These are phyloP conservation scores for Colletotrichum sp. DNA, from an alignment of 2,329 filamentous ascomycete species.

Conservation along the genomic window DNA sequence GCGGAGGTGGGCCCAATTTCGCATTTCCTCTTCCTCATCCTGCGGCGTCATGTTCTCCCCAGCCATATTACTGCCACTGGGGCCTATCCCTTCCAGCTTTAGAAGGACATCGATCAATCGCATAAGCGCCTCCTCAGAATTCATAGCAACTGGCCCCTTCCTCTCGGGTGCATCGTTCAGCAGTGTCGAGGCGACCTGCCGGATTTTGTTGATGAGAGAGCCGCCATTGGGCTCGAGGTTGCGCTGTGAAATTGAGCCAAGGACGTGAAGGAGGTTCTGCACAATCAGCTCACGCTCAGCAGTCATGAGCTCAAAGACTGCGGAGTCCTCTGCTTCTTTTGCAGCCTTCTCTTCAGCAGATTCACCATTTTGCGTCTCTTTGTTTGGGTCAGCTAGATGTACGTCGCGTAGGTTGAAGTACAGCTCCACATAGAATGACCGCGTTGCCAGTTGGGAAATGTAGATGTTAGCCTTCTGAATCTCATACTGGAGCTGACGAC, in stretches of 20 bases:
- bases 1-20: slow-evolving; percentile 78
- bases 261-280: slow-evolving; percentile 75
- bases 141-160: slow-evolving; percentile 55
- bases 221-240: slow-evolving; percentile 78
- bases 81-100: slow-evolving; percentile 71
- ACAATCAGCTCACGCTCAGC: slow-evolving; percentile 83
- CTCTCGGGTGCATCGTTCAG: slow-evolving; percentile 62
- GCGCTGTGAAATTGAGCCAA: slow-evolving; percentile 80
- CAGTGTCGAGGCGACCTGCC: slow-evolving; percentile 81
- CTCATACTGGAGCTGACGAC: slow-evolving; percentile 74
- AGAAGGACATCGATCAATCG: slow-evolving; percentile 77
- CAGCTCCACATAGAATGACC: slow-evolving; percentile 85
- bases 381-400: slow-evolving; percentile 53
- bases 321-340: slow-evolving; percentile 45
- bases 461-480: slow-evolving; percentile 94
- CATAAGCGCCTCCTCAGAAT: slow-evolving; percentile 73
- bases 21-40: slow-evolving; percentile 77
- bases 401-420: slow-evolving; percentile 80
- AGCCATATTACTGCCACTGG: slow-evolving; percentile 24
- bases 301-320: slow-evolving; percentile 68
- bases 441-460: slow-evolving; percentile 78
- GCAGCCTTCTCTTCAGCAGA: slow-evolving; percentile 40
- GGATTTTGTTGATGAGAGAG: slow-evolving; percentile 81
- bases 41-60: slow-evolving; percentile 50
- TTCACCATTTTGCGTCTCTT: slow-evolving; percentile 35